These are phyloP conservation scores for Plantago lanceolata DNA, from an alignment of 305 asterid species.

Conservation along the genomic window DNA sequence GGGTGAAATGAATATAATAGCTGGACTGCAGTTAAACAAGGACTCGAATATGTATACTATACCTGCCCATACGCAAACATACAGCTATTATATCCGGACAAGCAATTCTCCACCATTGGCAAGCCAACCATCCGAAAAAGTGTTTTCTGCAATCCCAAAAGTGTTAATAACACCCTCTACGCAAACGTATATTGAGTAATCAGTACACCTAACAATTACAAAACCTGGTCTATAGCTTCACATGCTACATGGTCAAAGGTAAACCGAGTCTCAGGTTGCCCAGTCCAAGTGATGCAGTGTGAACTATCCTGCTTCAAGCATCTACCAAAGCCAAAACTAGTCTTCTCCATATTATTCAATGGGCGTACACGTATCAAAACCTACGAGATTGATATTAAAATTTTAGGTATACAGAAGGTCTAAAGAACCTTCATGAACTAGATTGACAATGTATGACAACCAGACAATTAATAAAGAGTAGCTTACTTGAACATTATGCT, in stretches of 20 bases:
- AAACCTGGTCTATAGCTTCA: conserved; percentile 85
- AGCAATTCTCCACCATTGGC: conserved; percentile 98
- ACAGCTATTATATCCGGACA: conserved; percentile 96
- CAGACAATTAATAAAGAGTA: conserved; percentile 7
- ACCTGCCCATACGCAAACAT: conserved; percentile 99
- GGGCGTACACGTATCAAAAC: conserved; percentile 92
- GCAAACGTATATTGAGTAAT: conserved; percentile 17
- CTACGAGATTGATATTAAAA: conserved; percentile 33
- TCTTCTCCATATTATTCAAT: conserved; percentile 70
- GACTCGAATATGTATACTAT: conserved; percentile 14
- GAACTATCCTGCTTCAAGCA: conserved; percentile 94
- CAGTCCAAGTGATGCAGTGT: conserved; percentile 80
- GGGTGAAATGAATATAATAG: not conserved
- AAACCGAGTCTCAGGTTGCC: conserved; percentile 91
- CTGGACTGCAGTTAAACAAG: not conserved
- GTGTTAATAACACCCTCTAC: conserved; percentile 19
- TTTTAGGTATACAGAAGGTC: not conserved
- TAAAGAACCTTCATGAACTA: conserved; percentile 5
- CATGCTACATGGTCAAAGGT: conserved; percentile 95
- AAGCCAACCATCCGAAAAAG: conserved; percentile 90
- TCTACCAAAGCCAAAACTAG: conserved; percentile 54
- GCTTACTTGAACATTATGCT: conserved; percentile 92
- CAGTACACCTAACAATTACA: conserved; percentile 9
- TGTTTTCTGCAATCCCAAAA: conserved; percentile 63
- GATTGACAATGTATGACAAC: not conserved